Evolutionary conservation across 257 asterid species (phyloP).

Genomic region (Prunella vulgaris): DNA sequence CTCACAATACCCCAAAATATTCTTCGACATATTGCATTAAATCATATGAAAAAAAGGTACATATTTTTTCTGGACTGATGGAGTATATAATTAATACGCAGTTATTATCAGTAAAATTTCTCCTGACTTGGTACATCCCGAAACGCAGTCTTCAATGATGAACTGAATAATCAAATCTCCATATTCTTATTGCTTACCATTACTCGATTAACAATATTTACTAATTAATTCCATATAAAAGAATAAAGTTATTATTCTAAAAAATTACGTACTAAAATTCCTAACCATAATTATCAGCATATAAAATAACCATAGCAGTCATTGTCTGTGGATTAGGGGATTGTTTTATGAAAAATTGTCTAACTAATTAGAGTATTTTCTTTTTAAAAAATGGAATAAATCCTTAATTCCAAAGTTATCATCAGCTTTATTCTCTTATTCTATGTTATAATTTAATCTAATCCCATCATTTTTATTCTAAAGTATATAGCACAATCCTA

Average conservation of each 20-base stretch:
- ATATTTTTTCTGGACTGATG: too few species aligned
- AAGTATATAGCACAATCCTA: constrained; percentile 26
- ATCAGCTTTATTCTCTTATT: constrained; percentile 43
- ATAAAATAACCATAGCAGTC: constrained; percentile 20
- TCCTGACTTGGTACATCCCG: too few species aligned
- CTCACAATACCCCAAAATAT: too few species aligned
- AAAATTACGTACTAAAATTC: constrained; percentile 22
- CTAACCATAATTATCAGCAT: not conserved
- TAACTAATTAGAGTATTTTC: not conserved
- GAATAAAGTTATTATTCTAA: constrained; percentile 19
- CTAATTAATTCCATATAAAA: constrained; percentile 1
- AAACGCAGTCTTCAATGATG: too few species aligned
- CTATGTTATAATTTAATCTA: constrained; percentile 22
- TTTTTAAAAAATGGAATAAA: constrained; percentile 27
- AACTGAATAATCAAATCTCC: too few species aligned
- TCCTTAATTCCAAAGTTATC: constrained; percentile 34
- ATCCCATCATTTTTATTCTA: constrained; percentile 29
- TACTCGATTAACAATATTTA: constrained; percentile 14
- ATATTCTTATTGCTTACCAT: too few species aligned
- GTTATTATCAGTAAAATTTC: too few species aligned
- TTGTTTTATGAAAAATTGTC: constrained; percentile 18
- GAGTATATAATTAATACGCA: too few species aligned
- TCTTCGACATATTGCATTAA: too few species aligned
- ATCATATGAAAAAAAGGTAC: too few species aligned
- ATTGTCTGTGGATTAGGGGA: constrained; percentile 20